A percentile compares a stretch with the other conserved stretches of the same genome.
Evolutionary conservation across 2,329 filamentous ascomycete species (phyloP).

Genomic region (Arthrobotrys sinensis): DNA sequence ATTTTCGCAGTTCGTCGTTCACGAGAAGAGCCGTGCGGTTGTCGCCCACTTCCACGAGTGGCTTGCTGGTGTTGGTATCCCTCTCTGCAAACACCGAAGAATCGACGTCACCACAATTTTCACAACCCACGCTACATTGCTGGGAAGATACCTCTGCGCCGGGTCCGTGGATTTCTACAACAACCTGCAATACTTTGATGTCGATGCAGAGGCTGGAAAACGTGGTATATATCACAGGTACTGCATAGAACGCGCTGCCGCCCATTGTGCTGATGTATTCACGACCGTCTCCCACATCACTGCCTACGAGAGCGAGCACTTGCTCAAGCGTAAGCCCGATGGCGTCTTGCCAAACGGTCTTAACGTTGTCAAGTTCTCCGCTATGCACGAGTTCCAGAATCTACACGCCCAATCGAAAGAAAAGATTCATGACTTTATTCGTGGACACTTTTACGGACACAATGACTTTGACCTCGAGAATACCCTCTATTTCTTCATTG

Average conservation of each 20-base stretch:
- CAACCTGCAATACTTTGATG: slow-evolving; percentile 96
- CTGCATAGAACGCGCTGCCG: slow-evolving; percentile 94
- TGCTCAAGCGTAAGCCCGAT: slow-evolving; percentile 97
- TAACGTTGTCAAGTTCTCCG: slow-evolving; percentile 98
- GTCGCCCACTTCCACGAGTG: slow-evolving; percentile 99
- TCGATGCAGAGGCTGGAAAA: slow-evolving; percentile 96
- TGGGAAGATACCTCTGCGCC: slow-evolving; percentile 95
- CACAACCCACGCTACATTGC: slow-evolving; percentile 95
- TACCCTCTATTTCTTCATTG: slow-evolving; percentile 97
- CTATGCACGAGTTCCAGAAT: slow-evolving; percentile 99
- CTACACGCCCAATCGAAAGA: slow-evolving; percentile 96
- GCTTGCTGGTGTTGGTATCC: slow-evolving; percentile 93
- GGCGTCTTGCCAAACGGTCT: slow-evolving; percentile 96
- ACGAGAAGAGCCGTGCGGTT: slow-evolving; percentile 91
- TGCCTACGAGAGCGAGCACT: slow-evolving; percentile 96
- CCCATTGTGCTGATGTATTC: slow-evolving; percentile 95
- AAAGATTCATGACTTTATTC: slow-evolving; percentile 98
- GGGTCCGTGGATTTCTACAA: slow-evolving; percentile 99
- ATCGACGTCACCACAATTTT: slow-evolving; percentile 99
- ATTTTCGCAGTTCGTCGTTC: slow-evolving; percentile 82
- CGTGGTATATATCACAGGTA: slow-evolving; percentile 98
- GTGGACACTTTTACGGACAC: slow-evolving; percentile 98
- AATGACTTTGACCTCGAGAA: slow-evolving; percentile 98
- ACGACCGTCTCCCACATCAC: slow-evolving; percentile 99
- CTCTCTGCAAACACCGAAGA: slow-evolving; percentile 90